These are phyloP conservation scores for Leishmania gerbilli DNA, from an alignment of 208 protist species.

Conservation along the genomic window DNA sequence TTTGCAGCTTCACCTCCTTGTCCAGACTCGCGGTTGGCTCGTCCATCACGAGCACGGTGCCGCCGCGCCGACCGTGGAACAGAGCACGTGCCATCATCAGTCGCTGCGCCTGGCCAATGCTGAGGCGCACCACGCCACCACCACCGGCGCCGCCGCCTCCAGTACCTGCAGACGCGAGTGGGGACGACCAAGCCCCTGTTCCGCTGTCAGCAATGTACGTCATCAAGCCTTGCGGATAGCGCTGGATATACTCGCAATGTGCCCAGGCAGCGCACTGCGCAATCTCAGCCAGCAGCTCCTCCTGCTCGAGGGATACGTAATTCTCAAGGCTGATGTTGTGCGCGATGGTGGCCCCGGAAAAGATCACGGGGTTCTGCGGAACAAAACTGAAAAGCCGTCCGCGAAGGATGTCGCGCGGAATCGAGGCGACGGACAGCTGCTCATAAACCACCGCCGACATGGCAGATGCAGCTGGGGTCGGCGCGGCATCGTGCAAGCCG, in stretches of 20 bases:
- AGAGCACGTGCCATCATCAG: conserved; percentile 82
- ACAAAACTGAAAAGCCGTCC: conserved; percentile 68
- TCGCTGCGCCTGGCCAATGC: conserved; percentile 69
- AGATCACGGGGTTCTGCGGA: conserved; percentile 67
- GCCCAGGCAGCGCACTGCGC: conserved; percentile 46
- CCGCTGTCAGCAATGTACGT: conserved; percentile 52
- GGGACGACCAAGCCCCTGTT: conserved; percentile 22
- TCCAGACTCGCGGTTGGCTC: conserved; percentile 79
- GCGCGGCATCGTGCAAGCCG: neutral
- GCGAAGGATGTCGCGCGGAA: conserved; percentile 49
- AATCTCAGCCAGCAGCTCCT: conserved; percentile 37
- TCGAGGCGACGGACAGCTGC: conserved; percentile 34
- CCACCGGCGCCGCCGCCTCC: conserved; percentile 20
- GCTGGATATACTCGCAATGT: conserved; percentile 60
- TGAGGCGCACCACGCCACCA: conserved; percentile 53
- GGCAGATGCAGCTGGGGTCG: neutral
- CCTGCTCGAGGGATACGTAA: conserved; percentile 51
- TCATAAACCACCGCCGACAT: conserved; percentile 6
- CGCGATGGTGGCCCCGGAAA: conserved; percentile 71
- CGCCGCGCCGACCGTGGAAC: conserved; percentile 43
- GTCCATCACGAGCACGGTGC: conserved; percentile 75
- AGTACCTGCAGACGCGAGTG: conserved; percentile 15
- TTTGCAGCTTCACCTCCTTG: conserved; percentile 37
- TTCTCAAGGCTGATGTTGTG: conserved; percentile 80
- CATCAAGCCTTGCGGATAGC: conserved; percentile 64